Base-by-base conservation (phyloP, 495 filamentous ascomycete genomes). In the Lepidopterella palustris region DNA sequence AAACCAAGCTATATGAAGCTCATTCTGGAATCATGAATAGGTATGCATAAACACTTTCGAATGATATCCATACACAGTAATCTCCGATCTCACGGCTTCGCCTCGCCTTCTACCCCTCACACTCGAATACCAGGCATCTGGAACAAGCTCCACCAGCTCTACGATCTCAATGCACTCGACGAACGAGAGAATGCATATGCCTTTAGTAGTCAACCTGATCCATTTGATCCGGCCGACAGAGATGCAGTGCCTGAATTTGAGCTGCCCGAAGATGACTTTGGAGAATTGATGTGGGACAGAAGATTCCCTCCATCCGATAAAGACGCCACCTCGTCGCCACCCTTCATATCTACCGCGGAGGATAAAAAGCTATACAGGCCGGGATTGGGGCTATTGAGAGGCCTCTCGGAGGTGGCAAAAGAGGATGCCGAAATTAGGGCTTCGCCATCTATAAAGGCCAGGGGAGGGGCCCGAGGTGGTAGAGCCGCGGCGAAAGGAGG, bases 41-140 rank as follows among this genome's bases (percentile, higher is more conserved):
- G 92, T 51, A 86, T 98, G 78, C 92, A 98, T 76, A 97, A 95
- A 73, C 92, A 97, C 74, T 97, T 98, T 71, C 89, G 90, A 23
- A 92, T 97, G 78, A 84, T 97, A 57, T 84, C 89, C 3, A 90
- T 98, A 29, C 86, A 88, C 15, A 84, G 93, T 58, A 84, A 88
- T 66, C 80, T 98, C 60, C 85, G 87, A 61, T 90, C 87, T 65
- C 90, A 96, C 71, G 92, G 91, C 57, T 90, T 90, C 73, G 84
- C 87, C 58, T 82, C 85, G 0, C 70, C 75, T 15, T 72, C 79
- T 50, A 63, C 73, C 49, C 80, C 83, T 13, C 93, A 98, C 77
- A 96, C 90, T 45, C 84, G 84, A 39, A 89, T 95, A 50, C 84
- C 89, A 3, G 87, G 88, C 8, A 96, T 98, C 54, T 98, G 93